These are phyloP conservation scores for Trichosanthes truncata DNA, from an alignment of 306 rosid genomes.

Conservation along the genomic window DNA sequence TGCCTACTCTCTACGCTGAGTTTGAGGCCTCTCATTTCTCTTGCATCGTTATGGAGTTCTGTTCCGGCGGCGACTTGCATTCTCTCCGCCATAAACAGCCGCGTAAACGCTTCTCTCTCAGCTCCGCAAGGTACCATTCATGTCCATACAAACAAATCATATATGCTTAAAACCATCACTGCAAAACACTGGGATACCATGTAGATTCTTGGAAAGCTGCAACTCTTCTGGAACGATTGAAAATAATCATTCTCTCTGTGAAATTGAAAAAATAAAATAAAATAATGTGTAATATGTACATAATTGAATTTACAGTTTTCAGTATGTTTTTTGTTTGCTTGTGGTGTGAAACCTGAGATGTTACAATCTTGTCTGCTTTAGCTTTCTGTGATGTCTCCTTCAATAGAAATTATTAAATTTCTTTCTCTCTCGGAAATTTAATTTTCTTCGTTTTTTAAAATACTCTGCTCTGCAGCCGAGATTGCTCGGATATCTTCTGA, in stretches of 20 bases:
- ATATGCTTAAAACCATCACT: background rate
- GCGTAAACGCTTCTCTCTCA: slow-evolving; percentile 60
- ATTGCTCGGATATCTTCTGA: slow-evolving; percentile 15
- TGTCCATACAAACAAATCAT: background rate
- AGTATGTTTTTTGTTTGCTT: slow-evolving; percentile 22
- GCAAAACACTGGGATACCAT: background rate
- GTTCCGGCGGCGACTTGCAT: slow-evolving; percentile 90
- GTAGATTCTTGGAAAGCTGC: background rate
- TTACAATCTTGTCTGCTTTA: slow-evolving; percentile 27
- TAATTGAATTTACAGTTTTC: background rate
- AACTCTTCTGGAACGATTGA: background rate
- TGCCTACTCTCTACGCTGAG: slow-evolving; percentile 85
- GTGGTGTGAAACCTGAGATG: slow-evolving; percentile 17
- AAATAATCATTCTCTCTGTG: background rate
- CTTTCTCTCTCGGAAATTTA: background rate
- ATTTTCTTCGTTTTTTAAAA: background rate
- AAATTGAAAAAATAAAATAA: background rate
- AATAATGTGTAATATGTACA: background rate
- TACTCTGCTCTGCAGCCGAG: slow-evolving; percentile 2
- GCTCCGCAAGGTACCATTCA: slow-evolving; percentile 58
- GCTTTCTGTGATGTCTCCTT: slow-evolving; percentile 18
- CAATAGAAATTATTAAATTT: slow-evolving; percentile 2
- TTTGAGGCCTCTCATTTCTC: slow-evolving; percentile 89
- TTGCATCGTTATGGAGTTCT: slow-evolving; percentile 95
- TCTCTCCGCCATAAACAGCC: slow-evolving; percentile 71